Conservation (phyloP, 371 early-diverging fungal species). For the Haplosporangium sp. region DNA sequence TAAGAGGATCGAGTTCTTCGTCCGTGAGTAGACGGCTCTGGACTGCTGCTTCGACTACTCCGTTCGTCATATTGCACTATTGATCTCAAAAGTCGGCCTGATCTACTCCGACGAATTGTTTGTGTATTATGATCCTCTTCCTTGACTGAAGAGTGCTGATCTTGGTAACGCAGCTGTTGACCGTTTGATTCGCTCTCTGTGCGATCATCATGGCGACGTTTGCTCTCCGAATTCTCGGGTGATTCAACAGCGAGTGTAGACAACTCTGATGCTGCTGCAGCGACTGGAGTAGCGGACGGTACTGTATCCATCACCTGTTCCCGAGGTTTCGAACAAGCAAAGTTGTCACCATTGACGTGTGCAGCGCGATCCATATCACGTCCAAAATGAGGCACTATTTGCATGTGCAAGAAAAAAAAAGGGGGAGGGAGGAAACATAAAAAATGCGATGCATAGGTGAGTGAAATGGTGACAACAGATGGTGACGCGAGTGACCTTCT, state of each 20-base stretch:
- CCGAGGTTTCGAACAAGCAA: constrained; percentile 15
- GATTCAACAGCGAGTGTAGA: constrained; percentile 44
- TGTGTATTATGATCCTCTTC: constrained; percentile 11
- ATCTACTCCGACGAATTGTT: constrained; percentile 38
- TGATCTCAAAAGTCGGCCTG: constrained; percentile 37
- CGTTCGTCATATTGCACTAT: constrained; percentile 46
- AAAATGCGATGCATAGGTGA: background rate
- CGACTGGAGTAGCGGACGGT: constrained; percentile 27
- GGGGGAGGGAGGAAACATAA: background rate
- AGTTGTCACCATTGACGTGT: constrained; percentile 19
- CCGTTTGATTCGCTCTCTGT: constrained; percentile 9
- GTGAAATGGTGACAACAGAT: no score
- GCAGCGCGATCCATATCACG: constrained; percentile 30
- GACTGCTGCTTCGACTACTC: constrained; percentile 25
- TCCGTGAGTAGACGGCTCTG: constrained; percentile 12
- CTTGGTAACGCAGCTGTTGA: constrained; percentile 3
- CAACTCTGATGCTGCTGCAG: constrained; percentile 42
- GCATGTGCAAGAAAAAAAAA: background rate
- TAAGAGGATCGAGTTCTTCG: constrained; percentile 16
- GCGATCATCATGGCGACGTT: constrained; percentile 7
- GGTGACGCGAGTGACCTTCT: no score
- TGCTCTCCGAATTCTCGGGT: constrained; percentile 28
- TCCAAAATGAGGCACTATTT: constrained; percentile 15
- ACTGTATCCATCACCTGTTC: background rate
- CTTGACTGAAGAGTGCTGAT: constrained; percentile 9